Percentiles rank a stretch among this genome's conserved stretches.
Conservation (phyloP, 2,329 filamentous ascomycete species). For the Meredithiella fracta region DNA sequence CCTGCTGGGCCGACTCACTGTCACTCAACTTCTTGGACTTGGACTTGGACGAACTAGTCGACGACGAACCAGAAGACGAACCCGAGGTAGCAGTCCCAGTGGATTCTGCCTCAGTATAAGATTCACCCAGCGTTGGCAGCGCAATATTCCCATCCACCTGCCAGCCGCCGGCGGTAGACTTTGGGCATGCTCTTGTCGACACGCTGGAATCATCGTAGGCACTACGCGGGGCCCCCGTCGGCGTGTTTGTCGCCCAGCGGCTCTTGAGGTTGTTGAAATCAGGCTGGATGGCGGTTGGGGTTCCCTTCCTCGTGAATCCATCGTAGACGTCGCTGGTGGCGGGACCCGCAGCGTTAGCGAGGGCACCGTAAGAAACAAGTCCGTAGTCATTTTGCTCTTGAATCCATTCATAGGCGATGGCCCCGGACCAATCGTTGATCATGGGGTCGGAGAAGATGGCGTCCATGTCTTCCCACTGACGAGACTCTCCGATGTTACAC, state of each 20-base stretch:
- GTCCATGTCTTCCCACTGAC: conserved; percentile 53
- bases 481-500: conserved; percentile 48
- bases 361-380: conserved; percentile 55
- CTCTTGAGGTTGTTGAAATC: conserved; percentile 65
- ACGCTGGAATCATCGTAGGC: conserved; percentile 47
- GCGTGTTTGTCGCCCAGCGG: conserved; percentile 58
- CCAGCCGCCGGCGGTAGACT: conserved; percentile 54
- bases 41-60: not conserved
- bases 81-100: too few species aligned
- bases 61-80: too few species aligned
- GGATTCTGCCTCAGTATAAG: not conserved
- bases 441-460: conserved; percentile 63
- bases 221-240: conserved; percentile 48
- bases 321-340: conserved; percentile 36
- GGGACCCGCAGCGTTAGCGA: conserved; percentile 31
- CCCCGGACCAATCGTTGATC: conserved; percentile 52
- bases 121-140: conserved; percentile 51
- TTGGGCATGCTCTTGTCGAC: conserved; percentile 52
- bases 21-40: too few species aligned
- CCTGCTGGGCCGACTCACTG: not conserved
- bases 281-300: conserved; percentile 53
- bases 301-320: conserved; percentile 55
- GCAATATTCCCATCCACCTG: conserved; percentile 51
- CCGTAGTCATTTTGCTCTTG: conserved; percentile 72
- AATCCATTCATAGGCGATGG: conserved; percentile 84